Base-by-base conservation (phyloP, 2,329 filamentous ascomycete species). In the Aspergillus uvarum region DNA sequence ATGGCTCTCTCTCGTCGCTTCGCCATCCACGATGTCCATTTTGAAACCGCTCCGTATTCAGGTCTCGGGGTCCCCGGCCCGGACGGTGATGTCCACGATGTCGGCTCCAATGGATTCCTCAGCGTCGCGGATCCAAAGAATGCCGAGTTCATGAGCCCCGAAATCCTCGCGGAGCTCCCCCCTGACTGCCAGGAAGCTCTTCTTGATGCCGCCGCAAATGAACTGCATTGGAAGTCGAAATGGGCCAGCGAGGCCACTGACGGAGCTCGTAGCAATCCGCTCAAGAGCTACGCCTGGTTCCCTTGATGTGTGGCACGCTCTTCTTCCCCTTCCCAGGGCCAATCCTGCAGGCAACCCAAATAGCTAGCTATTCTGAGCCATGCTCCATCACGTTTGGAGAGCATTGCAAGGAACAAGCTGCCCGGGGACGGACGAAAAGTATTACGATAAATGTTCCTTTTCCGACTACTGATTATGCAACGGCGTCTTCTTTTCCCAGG, bases 171-270 rank as follows among this genome's bases (percentile, higher is more conserved):
- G 14, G 74, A 79, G 51, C 68, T 82, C 24, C 79, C 80, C 1
- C 63, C 70, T 0, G 77, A 80, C 8, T 95, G 91, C 73, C 85
- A 89, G 42, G 78, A 81, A 42, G 89, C 90, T 0, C 92, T 96
- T 63, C 81, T 92, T 54, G 80, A 84, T 56, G 88, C 91, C 3
- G 79, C 87, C 54, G 77, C 78, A 11, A 81, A 83, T 57, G 91
- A 96, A 74, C 74, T 77, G 61, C 77, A 83, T 56, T 98, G 92
- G 90, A 90, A 90, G 73, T 80, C 76, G 32, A 83, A 82, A 63
- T 96, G 92, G 91, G 85, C 84, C 16, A 82, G 84, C 5, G 93
- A 97, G 76, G 80, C 74, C 38, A 76, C 82, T 10, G 85, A 85
- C 69, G 82, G 81, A 4, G 59, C 68, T 16, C 68, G 75, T 21